Conservation (phyloP, 2,329 filamentous ascomycete species). For the Alternaria brassicicola region DNA sequence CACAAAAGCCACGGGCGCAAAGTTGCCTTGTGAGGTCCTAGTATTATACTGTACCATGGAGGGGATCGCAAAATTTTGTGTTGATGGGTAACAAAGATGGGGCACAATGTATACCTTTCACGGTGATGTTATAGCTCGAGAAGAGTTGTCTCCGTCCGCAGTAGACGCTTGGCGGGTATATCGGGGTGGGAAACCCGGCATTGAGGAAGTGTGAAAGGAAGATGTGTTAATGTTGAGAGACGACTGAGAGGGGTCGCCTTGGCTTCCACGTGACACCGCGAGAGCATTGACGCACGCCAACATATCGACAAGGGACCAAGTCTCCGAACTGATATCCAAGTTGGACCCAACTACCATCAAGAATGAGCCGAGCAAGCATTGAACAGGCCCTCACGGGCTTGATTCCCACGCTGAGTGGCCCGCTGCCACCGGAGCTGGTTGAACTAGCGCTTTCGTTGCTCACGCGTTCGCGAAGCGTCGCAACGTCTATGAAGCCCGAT, state of each 20-base stretch:
- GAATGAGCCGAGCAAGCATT: slow-evolving; percentile 32
- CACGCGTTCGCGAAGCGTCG: slow-evolving; percentile 45
- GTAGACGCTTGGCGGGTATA: too few species aligned
- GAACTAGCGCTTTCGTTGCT: slow-evolving; percentile 44
- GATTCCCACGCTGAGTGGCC: slow-evolving; percentile 46
- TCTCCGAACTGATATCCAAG: background rate
- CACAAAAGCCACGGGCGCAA: background rate
- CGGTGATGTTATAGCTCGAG: background rate
- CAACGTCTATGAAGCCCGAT: slow-evolving; percentile 56
- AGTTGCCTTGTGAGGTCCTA: background rate
- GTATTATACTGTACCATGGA: background rate
- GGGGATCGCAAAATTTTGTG: background rate
- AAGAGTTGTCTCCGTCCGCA: too few species aligned
- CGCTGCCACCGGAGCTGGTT: slow-evolving; percentile 41
- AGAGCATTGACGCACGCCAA: slow-evolving; percentile 16
- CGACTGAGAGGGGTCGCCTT: background rate
- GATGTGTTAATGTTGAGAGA: background rate
- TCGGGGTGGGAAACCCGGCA: too few species aligned
- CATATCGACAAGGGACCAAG: background rate
- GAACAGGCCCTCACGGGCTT: slow-evolving; percentile 52
- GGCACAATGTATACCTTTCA: background rate
- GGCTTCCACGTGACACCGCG: slow-evolving; percentile 20
- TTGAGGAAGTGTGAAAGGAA: background rate
- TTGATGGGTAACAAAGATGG: background rate
- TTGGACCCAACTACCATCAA: background rate